Evolutionary conservation across 2,329 filamentous ascomycete genomes (phyloP).

Genomic region (Diaporthe australafricana): DNA sequence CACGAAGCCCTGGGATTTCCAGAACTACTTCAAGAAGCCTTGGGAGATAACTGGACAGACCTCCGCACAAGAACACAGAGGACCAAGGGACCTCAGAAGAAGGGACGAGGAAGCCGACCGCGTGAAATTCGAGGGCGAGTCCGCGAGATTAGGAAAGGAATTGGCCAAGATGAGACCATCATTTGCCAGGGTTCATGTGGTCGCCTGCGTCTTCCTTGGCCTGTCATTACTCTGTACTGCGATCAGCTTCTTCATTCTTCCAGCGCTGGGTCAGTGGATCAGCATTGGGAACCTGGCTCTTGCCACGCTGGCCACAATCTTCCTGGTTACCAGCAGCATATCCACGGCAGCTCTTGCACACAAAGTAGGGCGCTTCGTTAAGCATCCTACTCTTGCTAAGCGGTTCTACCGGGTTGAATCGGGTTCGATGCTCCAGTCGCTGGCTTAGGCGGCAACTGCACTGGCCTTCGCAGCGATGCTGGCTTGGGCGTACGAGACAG

Average conservation of each 20-base stretch:
- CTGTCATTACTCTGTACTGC: neutral
- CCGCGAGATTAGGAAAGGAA: neutral
- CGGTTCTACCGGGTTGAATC: too few relatives aligned
- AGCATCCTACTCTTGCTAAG: too few relatives aligned
- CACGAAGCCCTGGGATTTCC: neutral
- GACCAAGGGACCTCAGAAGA: too few relatives aligned
- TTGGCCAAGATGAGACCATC: neutral
- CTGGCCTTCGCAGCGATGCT: neutral
- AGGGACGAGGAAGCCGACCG: too few relatives aligned
- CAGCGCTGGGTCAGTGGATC: neutral
- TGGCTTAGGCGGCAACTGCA: neutral
- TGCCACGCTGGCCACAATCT: neutral
- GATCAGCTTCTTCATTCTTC: neutral
- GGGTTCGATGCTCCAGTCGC: neutral
- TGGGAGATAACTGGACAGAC: too few relatives aligned
- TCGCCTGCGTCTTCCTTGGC: neutral
- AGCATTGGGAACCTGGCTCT: neutral
- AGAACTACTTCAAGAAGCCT: too few relatives aligned
- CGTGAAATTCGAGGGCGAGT: too few relatives aligned
- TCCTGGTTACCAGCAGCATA: conserved; percentile 3
- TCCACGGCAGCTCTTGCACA: neutral
- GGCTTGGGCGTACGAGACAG: neutral
- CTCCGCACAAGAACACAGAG: too few relatives aligned
- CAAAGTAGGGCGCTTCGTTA: too few relatives aligned
- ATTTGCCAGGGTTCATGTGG: neutral